Evolutionary conservation across 371 early-diverging fungal genomes (phyloP).

Genomic region (Lichtheimia ornata): DNA sequence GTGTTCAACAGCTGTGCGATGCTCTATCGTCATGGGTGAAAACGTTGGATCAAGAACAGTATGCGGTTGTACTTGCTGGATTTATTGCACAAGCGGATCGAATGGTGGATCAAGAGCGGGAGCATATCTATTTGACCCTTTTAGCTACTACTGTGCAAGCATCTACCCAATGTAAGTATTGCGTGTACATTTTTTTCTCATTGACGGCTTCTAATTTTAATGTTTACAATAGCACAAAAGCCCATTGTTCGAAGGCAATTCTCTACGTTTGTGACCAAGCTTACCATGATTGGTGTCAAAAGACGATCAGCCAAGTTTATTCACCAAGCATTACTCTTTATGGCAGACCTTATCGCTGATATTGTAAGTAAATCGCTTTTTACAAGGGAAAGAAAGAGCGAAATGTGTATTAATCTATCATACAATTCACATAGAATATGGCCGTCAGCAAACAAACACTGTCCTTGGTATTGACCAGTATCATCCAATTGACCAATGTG

Average conservation of each 20-base stretch:
- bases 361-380: not conserved
- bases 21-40: constrained; percentile 35
- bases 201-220: too few species aligned
- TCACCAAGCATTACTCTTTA: constrained; percentile 32
- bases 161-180: too few species aligned
- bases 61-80: constrained; percentile 21
- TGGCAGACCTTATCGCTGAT: constrained; percentile 37
- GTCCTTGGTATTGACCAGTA: constrained; percentile 36
- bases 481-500: constrained; percentile 34
- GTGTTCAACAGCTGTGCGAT: constrained; percentile 13
- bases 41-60: constrained; percentile 30
- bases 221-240: constrained; percentile 31
- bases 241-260: constrained; percentile 39
- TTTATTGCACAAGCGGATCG: constrained; percentile 26
- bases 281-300: constrained; percentile 38
- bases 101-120: constrained; percentile 8
- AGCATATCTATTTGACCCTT: not conserved
- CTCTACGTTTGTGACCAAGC: constrained; percentile 34
- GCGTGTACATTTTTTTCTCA: too few species aligned
- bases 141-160: not conserved
- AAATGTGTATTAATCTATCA: not conserved
- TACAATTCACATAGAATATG: not conserved
- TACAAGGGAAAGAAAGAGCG: not conserved
- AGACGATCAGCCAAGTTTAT: constrained; percentile 38
- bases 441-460: constrained; percentile 1